Evolutionary conservation across 73 alveolate genomes (phyloP).

Genomic region (Paramecium primaurelia): DNA sequence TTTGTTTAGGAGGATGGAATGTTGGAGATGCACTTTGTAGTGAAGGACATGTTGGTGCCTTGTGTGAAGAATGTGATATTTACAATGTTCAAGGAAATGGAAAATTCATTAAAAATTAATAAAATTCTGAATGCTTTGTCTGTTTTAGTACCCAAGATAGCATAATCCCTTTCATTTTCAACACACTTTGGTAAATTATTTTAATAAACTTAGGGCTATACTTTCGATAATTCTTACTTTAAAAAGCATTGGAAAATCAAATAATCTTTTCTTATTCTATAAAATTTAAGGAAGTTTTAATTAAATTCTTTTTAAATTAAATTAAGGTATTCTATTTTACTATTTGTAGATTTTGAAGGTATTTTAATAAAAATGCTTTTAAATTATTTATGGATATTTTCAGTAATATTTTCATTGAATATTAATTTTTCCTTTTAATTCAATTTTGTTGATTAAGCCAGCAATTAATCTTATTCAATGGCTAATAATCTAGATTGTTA

Average conservation of each 20-base stretch:
- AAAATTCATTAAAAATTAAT: not conserved
- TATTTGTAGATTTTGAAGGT: not conserved
- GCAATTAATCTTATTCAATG: not conserved
- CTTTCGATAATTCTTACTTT: not conserved
- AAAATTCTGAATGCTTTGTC: not conserved
- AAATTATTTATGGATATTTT: not conserved
- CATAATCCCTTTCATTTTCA: not conserved
- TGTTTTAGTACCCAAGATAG: not conserved
- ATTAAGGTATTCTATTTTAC: not conserved
- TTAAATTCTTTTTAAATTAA: not conserved
- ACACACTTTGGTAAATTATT: not conserved
- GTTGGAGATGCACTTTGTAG: not conserved
- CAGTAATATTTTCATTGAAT: not conserved
- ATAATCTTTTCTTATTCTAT: not conserved
- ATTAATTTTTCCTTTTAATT: not conserved
- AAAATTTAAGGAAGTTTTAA: not conserved
- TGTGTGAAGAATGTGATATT: not conserved
- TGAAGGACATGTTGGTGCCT: not conserved
- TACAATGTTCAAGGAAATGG: not conserved
- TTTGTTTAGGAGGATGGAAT: not conserved
- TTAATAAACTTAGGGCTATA: not conserved
- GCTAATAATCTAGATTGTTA: not conserved
- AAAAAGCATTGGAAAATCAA: not conserved
- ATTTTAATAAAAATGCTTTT: not conserved
- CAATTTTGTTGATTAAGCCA: not conserved